Evolutionary conservation across 495 filamentous ascomycete species (phyloP).

Genomic region (Aspergillus cristatus): DNA sequence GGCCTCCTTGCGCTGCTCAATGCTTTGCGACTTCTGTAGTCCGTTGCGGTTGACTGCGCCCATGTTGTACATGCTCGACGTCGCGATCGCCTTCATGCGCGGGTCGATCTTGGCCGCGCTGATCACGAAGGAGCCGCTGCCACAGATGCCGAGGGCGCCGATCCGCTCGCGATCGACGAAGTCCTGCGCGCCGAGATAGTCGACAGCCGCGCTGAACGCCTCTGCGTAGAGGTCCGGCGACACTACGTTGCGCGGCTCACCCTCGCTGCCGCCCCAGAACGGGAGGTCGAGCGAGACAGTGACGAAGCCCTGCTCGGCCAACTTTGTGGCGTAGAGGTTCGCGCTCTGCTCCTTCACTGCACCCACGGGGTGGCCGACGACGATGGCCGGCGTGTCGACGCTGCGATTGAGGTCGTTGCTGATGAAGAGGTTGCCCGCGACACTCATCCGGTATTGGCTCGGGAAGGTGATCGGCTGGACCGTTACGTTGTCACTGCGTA

Average conservation of each 20-base stretch:
- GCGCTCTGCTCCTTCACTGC: conserved; percentile 35
- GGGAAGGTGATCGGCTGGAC: conserved; percentile 12
- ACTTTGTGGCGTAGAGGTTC: conserved; percentile 22
- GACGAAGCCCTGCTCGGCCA: conserved; percentile 31
- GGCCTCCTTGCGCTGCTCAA: conserved; percentile 8
- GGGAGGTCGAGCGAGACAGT: conserved; percentile 25
- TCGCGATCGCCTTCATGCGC: conserved; percentile 30
- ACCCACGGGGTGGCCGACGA: conserved; percentile 26
- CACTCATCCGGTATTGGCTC: conserved; percentile 12
- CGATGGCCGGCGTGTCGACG: conserved; percentile 7
- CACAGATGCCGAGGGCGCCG: conserved; percentile 34
- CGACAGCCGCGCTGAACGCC: conserved; percentile 30
- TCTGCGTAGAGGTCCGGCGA: conserved; percentile 27
- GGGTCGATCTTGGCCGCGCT: conserved; percentile 32
- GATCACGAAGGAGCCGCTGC: conserved; percentile 24
- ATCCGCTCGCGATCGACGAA: conserved; percentile 28
- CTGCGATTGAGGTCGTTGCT: conserved; percentile 7
- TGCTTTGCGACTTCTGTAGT: conserved; percentile 8
- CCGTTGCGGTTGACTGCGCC: conserved; percentile 15
- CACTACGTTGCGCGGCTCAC: conserved; percentile 26
- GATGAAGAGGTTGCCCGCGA: conserved; percentile 17
- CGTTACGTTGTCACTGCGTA: conserved; percentile 17
- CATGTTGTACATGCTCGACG: conserved; percentile 23
- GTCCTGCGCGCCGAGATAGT: conserved; percentile 22
- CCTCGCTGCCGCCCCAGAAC: conserved; percentile 27